Evolutionary conservation across 2,329 filamentous ascomycete species (phyloP), one percentile per base, ranked within the genome.

Genomic region (Colletotrichum brevisporum): DNA sequence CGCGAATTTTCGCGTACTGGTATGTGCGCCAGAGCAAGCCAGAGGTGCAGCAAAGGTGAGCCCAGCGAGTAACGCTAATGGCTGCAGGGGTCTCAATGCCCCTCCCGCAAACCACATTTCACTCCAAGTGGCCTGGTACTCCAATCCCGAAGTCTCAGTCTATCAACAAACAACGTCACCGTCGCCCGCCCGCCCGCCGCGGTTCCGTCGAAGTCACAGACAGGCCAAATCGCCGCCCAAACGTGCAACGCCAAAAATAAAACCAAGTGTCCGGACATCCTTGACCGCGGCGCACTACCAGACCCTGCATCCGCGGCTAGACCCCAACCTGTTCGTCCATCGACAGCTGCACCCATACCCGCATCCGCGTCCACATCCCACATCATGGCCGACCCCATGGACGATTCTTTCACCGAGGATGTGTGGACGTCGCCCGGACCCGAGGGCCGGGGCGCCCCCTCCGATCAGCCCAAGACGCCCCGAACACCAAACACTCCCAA

Each of bases 331-430:
- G 31, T 50, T 18, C 43, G 21, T 24, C 31, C 31, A 36, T 36
- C 31, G 31, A 10, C 31, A 10, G 31, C 8, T 21, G 31, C 21
- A 63, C 8, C 12, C 58, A 2, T 15, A 18, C 13, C 16, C 16
- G 45, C 45, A 47, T 47, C 45, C 15, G 45, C 16, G 18, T n/a
- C 6, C 21, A 5, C 18, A 21, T 16, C 26, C 43, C 24, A 53
- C 73, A 74, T 67, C 69, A 86, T 87, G 84, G 78, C 82, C 43
- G 83, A 84, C 76, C 75, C 82, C 60, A 77, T 77, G 52, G 80
- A 85, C 67, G 79, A 83, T 71, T 86, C 84, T 27, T 82, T 86
- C 69, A 78, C 81, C n/a, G 84, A 82, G 48, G 79, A 85, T 68
- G 79, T 85, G 58, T 85, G 84, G 81, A 78, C 80, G 45, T 87